Base-by-base conservation (phyloP, 2,329 filamentous ascomycete species). In the Neopestalotiopsis sp. region DNA sequence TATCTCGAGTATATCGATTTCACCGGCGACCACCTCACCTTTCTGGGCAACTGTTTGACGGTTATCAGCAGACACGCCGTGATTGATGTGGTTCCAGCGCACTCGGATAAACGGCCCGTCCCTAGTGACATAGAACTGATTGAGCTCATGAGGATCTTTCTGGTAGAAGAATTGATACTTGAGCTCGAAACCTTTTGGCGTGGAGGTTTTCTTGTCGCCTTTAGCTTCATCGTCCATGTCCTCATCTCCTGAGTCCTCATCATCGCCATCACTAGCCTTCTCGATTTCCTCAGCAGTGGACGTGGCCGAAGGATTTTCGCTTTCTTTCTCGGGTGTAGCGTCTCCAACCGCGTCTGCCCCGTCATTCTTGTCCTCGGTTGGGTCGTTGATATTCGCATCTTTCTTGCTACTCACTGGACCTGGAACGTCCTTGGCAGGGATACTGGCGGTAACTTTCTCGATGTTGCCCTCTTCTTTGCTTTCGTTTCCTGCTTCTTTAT, bases 161-260 rank as follows among this genome's bases (percentile, higher is more conserved):
- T 14, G 13, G 34, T 62, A 40, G n/a, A 62, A 62, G 32, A 62
- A 42, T 40, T 62, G 61, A 62, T 12, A 20, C 14, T 38, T 24
- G 38, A 62, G 61, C 5, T 62, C 61, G 20, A 62, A 62, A 7
- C 2, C 38, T 3, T 9, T 62, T 6, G 17, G 3, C 5, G 30
- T 10, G 14, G 30, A 13, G 12, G 4, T 14, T 20, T 62, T 9
- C 20, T 62, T 14, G 10, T 12, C n/a, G 17, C n/a, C 32, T 38
- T 40, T 32, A 17, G 14, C 10, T 17, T 20, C n/a, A 12, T 12
- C 17, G 12, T 62, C 9, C 30, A 20, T n/a, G n/a, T 12, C 17
- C 30, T 62, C 61, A 20, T 34, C 57, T 20, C 17, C 30, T 1
- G 61, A 38, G 17, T 13, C 61, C 32, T 62, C 61, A 24, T 62